Percentiles rank a stretch among this genome's conserved stretches.
Evolutionary conservation across 2,329 filamentous ascomycete species (phyloP).

Genomic region (Neoascochyta sp.): DNA sequence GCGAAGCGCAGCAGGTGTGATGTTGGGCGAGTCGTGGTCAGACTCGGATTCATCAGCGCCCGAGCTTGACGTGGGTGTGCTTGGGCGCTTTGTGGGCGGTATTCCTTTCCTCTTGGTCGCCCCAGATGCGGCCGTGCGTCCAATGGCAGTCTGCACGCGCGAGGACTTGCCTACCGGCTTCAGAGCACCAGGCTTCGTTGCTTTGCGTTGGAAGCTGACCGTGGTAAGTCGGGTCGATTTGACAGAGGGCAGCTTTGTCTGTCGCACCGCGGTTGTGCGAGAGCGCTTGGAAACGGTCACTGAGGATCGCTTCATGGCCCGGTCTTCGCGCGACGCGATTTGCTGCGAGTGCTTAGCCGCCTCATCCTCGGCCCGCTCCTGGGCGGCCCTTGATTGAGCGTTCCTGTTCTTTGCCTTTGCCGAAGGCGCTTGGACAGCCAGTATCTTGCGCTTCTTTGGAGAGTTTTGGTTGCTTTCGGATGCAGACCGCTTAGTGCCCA

Average conservation of each 20-base stretch:
- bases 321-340: slow-evolving; percentile 30
- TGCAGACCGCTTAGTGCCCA: slow-evolving; percentile 16
- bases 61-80: slow-evolving; percentile 13
- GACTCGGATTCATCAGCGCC: slow-evolving; percentile 8
- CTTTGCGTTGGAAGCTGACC: slow-evolving; percentile 22
- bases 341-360: slow-evolving; percentile 28
- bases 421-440: slow-evolving; percentile 13
- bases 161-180: slow-evolving; percentile 20
- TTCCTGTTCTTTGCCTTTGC: slow-evolving; percentile 26
- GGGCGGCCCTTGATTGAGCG: slow-evolving; percentile 17
- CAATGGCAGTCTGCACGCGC: slow-evolving; percentile 6
- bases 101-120: slow-evolving; percentile 12
- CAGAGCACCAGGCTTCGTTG: slow-evolving; percentile 18
- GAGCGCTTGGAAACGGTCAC: slow-evolving; percentile 12
- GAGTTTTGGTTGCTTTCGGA: slow-evolving; percentile 25
- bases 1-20: slow-evolving; percentile 36
- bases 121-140: slow-evolving; percentile 7
- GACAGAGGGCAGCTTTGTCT: slow-evolving; percentile 9
- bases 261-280: slow-evolving; percentile 7
- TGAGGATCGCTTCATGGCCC: slow-evolving; percentile 27
- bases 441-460: slow-evolving; percentile 31
- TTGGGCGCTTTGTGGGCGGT: slow-evolving; percentile 12
- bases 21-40: slow-evolving; percentile 30
- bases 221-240: slow-evolving; percentile 20
- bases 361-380: slow-evolving; percentile 23